Conservation (phyloP, 1,284 basidiomycete species). For the Cryptococcus sp. region DNA sequence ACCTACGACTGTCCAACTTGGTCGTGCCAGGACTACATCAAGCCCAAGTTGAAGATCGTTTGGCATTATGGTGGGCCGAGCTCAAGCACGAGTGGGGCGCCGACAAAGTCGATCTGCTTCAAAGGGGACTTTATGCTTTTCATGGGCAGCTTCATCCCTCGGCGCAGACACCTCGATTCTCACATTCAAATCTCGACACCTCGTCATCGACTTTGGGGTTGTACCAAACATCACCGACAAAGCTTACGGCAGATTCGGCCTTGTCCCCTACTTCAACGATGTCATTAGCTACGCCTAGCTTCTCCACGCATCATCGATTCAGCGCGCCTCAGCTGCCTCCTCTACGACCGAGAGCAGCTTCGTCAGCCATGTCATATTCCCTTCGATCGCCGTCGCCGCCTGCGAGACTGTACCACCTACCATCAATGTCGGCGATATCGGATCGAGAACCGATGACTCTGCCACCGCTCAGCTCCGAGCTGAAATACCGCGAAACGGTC, state of each 20-base stretch:
- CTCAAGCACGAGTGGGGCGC: slow-evolving; percentile 42
- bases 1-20: slow-evolving; percentile 29
- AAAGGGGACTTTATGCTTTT: slow-evolving; percentile 29
- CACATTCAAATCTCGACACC: slow-evolving; percentile 9
- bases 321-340: slow-evolving; percentile 26
- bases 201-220: slow-evolving; percentile 12
- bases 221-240: slow-evolving; percentile 18
- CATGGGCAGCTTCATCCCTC: slow-evolving; percentile 1
- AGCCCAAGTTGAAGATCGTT: slow-evolving; percentile 33
- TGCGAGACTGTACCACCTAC: background rate
- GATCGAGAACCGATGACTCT: slow-evolving; percentile 10
- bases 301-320: slow-evolving; percentile 10
- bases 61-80: slow-evolving; percentile 45
- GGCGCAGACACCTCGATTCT: slow-evolving; percentile 7
- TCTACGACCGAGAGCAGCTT: slow-evolving; percentile 24
- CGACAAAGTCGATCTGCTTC: slow-evolving; percentile 33
- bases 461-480: slow-evolving; percentile 11
- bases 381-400: slow-evolving; percentile 1
- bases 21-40: slow-evolving; percentile 26
- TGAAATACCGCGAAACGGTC: slow-evolving; percentile 9
- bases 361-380: slow-evolving; percentile 11
- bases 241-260: slow-evolving; percentile 13
- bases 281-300: slow-evolving; percentile 19
- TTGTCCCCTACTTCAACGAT: slow-evolving; percentile 19
- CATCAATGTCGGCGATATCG: background rate